These are phyloP conservation scores for Neurospora sp. DNA, from an alignment of 495 filamentous ascomycete species.

Conservation along the genomic window DNA sequence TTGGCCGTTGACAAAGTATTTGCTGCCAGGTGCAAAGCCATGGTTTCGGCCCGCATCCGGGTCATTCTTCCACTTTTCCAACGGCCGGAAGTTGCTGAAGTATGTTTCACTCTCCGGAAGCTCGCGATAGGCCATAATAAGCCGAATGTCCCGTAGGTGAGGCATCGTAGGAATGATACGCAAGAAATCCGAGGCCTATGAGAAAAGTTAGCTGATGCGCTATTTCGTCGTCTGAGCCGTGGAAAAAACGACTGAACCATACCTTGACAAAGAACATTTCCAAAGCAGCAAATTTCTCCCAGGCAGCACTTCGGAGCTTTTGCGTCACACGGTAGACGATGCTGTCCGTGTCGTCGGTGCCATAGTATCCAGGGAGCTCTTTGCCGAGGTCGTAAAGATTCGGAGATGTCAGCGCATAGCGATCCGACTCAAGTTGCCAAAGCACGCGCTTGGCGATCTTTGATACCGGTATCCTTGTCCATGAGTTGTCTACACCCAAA, in stretches of 20 bases:
- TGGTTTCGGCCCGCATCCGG: conserved; percentile 30
- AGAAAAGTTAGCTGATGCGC: conserved; percentile 15
- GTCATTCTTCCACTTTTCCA: conserved; percentile 44
- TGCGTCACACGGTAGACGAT: conserved; percentile 28
- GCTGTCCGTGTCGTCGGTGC: conserved; percentile 26
- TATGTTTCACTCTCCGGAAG: conserved; percentile 35
- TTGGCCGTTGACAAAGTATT: conserved; percentile 37
- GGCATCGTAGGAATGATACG: conserved; percentile 58
- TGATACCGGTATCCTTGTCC: conserved; percentile 48
- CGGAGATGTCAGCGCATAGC: conserved; percentile 36
- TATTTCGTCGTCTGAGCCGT: background rate
- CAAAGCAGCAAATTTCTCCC: conserved; percentile 39
- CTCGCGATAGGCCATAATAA: conserved; percentile 43
- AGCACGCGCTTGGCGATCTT: conserved; percentile 35
- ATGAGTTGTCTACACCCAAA: conserved; percentile 49
- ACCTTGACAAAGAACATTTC: conserved; percentile 74
- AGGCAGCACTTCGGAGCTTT: conserved; percentile 31
- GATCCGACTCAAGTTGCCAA: conserved; percentile 39
- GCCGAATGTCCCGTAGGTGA: conserved; percentile 53
- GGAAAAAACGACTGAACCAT: conserved; percentile 8
- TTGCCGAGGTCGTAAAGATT: conserved; percentile 34
- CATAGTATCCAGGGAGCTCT: conserved; percentile 33
- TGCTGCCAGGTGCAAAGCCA: conserved; percentile 34
- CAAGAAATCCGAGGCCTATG: conserved; percentile 63
- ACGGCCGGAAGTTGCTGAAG: conserved; percentile 21